Percentiles rank a stretch among this genome's conserved stretches.
phyloP scores from a whole-genome alignment of 192 early-diverging fungal species.

The Coemansia sp. region DNA sequence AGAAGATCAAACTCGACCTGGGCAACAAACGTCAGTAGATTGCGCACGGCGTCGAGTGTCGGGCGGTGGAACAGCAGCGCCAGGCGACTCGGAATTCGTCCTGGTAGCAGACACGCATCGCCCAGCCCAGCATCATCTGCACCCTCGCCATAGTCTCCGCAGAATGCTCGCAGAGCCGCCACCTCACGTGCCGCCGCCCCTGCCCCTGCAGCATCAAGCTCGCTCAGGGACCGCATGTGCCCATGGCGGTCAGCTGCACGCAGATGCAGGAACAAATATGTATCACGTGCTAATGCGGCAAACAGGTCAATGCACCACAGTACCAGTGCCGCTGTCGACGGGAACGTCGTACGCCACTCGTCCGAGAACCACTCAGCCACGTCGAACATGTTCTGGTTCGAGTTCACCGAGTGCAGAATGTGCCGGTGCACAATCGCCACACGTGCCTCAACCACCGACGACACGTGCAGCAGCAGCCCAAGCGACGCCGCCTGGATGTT shows the following conservation, averaged over 20 bases:
- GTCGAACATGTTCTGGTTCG: slow-evolving; percentile 16
- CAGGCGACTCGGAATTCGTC: slow-evolving; percentile 38
- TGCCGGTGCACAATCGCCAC: slow-evolving; percentile 41
- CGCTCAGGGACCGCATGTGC: slow-evolving; percentile 33
- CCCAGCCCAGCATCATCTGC: neutral
- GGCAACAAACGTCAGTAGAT: slow-evolving; percentile 39
- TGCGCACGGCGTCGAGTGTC: slow-evolving; percentile 46
- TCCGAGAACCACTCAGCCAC: slow-evolving; percentile 26
- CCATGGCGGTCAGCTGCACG: slow-evolving; percentile 41
- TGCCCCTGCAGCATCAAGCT: slow-evolving; percentile 21
- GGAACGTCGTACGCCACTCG: slow-evolving; percentile 35
- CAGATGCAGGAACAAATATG: slow-evolving; percentile 47
- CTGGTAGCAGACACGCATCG: slow-evolving; percentile 23
- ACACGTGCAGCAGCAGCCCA: slow-evolving; percentile 43
- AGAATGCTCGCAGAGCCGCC: slow-evolving; percentile 17
- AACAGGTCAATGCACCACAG: slow-evolving; percentile 54
- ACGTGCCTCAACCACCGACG: slow-evolving; percentile 47
- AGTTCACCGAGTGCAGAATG: slow-evolving; percentile 20
- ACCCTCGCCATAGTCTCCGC: slow-evolving; percentile 6
- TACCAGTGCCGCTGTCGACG: slow-evolving; percentile 42
- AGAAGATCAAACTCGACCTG: slow-evolving; percentile 31
- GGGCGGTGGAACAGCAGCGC: slow-evolving; percentile 49
- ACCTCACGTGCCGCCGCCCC: slow-evolving; percentile 16
- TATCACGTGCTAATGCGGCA: slow-evolving; percentile 45
- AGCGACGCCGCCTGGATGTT: slow-evolving; percentile 48